Evolutionary conservation across 768 basidiomycete genomes (phyloP).

Genomic region (Candolleomyces efflorescens): DNA sequence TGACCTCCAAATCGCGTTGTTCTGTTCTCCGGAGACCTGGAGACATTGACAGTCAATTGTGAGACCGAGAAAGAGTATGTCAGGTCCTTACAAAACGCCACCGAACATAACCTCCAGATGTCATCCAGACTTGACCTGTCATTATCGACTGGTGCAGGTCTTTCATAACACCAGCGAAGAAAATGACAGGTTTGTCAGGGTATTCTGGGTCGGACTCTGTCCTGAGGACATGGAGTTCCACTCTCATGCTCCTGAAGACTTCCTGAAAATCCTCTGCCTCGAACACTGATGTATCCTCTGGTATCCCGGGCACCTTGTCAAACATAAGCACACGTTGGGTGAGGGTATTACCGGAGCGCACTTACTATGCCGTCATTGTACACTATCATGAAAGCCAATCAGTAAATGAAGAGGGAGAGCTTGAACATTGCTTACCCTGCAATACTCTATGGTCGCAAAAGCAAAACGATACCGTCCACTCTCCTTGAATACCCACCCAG

Average conservation of each 20-base stretch:
- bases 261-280: constrained; percentile 48
- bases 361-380: constrained; percentile 41
- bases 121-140: constrained; percentile 51
- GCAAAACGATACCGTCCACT: constrained; percentile 62
- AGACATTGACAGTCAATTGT: constrained; percentile 3
- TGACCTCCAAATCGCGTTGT: constrained; percentile 54
- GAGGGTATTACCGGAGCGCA: constrained; percentile 6
- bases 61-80: constrained; percentile 1
- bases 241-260: constrained; percentile 43
- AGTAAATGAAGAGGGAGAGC: neutral
- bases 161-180: constrained; percentile 50
- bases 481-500: constrained; percentile 57
- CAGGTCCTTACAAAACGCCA: constrained; percentile 57
- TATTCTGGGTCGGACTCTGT: constrained; percentile 42
- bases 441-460: constrained; percentile 69
- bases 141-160: constrained; percentile 40
- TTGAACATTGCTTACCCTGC: constrained; percentile 41
- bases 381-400: constrained; percentile 24
- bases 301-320: neutral
- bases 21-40: constrained; percentile 49
- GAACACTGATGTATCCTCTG: constrained; percentile 42
- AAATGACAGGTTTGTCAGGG: constrained; percentile 48
- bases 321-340: neutral
- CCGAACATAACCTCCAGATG: constrained; percentile 51
- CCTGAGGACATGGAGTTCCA: constrained; percentile 40